Conservation (phyloP, 306 rosid genomes). For the Delonix regia region DNA sequence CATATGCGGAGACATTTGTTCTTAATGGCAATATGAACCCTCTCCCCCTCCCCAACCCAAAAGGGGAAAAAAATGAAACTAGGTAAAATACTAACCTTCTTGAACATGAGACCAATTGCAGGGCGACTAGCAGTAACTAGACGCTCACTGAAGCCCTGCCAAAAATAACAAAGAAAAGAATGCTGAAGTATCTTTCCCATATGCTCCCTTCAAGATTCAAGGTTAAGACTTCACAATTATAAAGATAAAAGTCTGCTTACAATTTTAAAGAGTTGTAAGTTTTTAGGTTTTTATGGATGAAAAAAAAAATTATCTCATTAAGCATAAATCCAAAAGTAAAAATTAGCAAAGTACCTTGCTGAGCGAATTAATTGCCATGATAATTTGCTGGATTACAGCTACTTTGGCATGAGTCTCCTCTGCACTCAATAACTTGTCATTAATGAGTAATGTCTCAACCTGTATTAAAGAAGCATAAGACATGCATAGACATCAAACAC, state of each 20-base stretch:
- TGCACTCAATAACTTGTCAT: constrained; percentile 58
- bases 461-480: constrained; percentile 39
- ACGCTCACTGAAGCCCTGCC: constrained; percentile 92
- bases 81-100: constrained; percentile 66
- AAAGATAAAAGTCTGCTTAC: not conserved
- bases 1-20: constrained; percentile 13
- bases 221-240: not conserved
- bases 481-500: constrained; percentile 29
- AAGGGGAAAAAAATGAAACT: not conserved
- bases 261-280: not conserved
- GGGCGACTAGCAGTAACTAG: constrained; percentile 97
- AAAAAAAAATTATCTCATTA: not conserved
- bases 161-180: constrained; percentile 26
- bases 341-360: constrained; percentile 75
- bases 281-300: not conserved
- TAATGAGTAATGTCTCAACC: constrained; percentile 77
- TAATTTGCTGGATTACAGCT: constrained; percentile 80
- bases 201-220: constrained; percentile 16
- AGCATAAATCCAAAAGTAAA: constrained; percentile 14
- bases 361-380: constrained; percentile 89
- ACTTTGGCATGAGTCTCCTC: constrained; percentile 76
- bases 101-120: constrained; percentile 92
- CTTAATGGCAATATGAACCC: constrained; percentile 7
- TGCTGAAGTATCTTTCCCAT: not conserved
- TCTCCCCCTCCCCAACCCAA: not conserved